Evolutionary conservation across 1,139 yeast genomes (phyloP).

Genomic region (Yamadazyma epiphylla): DNA sequence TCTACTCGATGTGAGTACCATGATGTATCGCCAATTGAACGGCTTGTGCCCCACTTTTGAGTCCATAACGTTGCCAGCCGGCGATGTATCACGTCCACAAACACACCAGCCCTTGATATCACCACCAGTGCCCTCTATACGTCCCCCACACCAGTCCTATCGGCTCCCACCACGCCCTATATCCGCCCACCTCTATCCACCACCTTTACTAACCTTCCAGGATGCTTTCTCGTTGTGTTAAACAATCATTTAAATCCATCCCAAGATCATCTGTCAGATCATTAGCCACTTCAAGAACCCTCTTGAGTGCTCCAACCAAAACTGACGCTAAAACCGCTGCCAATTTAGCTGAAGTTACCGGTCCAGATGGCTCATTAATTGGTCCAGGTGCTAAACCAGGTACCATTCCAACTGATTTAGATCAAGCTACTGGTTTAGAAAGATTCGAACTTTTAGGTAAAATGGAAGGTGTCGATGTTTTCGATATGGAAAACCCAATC

Average conservation of each 20-base stretch:
- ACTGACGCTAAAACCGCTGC: conserved; percentile 57
- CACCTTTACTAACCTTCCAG: conserved; percentile 1
- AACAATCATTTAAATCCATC: conserved; percentile 7
- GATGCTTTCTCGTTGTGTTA: conserved; percentile 14
- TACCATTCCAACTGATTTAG: conserved; percentile 86
- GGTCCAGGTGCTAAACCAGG: conserved; percentile 88
- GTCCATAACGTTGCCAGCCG: too few species aligned
- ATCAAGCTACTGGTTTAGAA: conserved; percentile 98
- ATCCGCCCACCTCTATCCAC: too few species aligned
- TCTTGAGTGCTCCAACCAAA: conserved; percentile 22
- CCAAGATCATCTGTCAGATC: conserved; percentile 8
- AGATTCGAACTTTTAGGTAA: conserved; percentile 94
- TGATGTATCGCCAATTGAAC: too few species aligned
- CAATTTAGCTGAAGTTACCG: conserved; percentile 72
- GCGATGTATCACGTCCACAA: too few species aligned
- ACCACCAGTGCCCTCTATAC: too few species aligned
- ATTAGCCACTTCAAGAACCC: conserved; percentile 8
- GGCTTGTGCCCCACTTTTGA: too few species aligned
- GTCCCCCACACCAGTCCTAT: too few species aligned
- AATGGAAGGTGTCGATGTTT: conserved; percentile 92
- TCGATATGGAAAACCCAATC: conserved; percentile 87
- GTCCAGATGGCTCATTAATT: conserved; percentile 68
- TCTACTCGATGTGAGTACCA: too few species aligned
- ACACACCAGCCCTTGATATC: too few species aligned
- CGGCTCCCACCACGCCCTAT: too few species aligned